These are phyloP conservation scores for Lolium rigidum DNA, from an alignment of 176 grass and related monocot species.

Conservation along the genomic window DNA sequence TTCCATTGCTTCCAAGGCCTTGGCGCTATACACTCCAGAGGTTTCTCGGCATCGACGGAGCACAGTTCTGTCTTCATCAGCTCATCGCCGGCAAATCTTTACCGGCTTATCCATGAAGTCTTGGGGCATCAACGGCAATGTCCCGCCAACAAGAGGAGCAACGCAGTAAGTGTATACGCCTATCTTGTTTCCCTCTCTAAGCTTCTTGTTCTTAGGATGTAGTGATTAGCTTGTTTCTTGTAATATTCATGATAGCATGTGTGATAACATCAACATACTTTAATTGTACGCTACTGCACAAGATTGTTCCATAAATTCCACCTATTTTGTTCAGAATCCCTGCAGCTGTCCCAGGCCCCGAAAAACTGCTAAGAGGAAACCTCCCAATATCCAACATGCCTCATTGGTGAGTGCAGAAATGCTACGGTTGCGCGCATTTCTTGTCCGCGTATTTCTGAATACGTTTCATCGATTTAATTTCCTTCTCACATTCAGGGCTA, in stretches of 20 bases:
- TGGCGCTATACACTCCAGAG: not conserved
- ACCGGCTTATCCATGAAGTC: slow-evolving; percentile 40
- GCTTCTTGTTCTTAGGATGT: not conserved
- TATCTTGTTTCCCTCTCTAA: not conserved
- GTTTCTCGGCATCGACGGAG: not conserved
- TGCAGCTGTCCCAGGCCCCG: slow-evolving; percentile 33
- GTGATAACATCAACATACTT: not conserved
- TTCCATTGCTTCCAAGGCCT: slow-evolving; percentile 21
- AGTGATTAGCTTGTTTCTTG: not conserved
- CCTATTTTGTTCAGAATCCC: slow-evolving; percentile 40
- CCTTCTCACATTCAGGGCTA: slow-evolving; percentile 41
- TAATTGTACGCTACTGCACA: not conserved
- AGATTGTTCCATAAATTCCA: not conserved
- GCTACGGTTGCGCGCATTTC: not conserved
- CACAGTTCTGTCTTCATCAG: not conserved
- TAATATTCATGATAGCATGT: too few relatives aligned
- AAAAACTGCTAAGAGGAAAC: slow-evolving; percentile 31
- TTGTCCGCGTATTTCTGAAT: slow-evolving; percentile 6
- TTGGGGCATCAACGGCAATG: slow-evolving; percentile 30
- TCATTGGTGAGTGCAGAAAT: slow-evolving; percentile 49
- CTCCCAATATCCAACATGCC: slow-evolving; percentile 55
- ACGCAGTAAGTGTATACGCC: slow-evolving; percentile 33
- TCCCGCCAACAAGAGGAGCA: slow-evolving; percentile 28
- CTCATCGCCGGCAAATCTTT: not conserved
- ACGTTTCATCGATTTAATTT: not conserved